Evolutionary conservation across 2,329 filamentous ascomycete genomes (phyloP).

Genomic region (Fusarium transvaalense): DNA sequence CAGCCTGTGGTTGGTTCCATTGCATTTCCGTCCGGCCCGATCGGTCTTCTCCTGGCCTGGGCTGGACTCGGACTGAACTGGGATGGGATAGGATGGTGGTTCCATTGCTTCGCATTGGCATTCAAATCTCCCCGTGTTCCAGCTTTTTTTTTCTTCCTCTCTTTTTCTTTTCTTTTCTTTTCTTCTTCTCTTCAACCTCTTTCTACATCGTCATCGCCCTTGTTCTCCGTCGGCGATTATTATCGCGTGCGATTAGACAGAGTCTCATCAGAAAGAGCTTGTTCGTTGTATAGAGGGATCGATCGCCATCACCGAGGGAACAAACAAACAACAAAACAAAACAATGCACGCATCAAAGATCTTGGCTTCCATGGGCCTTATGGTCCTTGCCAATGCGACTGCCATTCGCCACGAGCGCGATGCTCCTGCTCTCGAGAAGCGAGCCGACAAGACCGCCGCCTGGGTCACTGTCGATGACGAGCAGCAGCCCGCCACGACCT

Average conservation of each 20-base stretch:
- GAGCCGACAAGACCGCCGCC: conserved; percentile 56
- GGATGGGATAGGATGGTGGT: neutral
- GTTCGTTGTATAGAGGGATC: conserved; percentile 9
- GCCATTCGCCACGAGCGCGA: conserved; percentile 40
- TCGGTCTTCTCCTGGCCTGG: conserved; percentile 30
- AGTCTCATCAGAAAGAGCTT: conserved; percentile 17
- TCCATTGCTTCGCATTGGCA: conserved; percentile 15
- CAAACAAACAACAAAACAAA: conserved; percentile 20
- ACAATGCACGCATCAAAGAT: conserved; percentile 52
- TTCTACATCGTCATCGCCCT: conserved; percentile 21
- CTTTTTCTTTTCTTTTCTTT: neutral
- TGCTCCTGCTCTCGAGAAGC: conserved; percentile 39
- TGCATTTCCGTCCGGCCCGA: conserved; percentile 38
- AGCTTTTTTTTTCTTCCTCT: conserved; percentile 21
- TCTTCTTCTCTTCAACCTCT: conserved; percentile 9
- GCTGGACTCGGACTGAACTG: neutral
- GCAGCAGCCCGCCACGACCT: conserved; percentile 59
- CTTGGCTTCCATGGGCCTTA: conserved; percentile 50
- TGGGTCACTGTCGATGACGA: conserved; percentile 67
- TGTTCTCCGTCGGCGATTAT: conserved; percentile 32
- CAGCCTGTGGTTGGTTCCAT: conserved; percentile 42
- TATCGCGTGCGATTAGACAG: conserved; percentile 7
- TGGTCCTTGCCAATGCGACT: conserved; percentile 45
- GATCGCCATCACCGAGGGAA: conserved; percentile 6
- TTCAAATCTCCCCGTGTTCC: conserved; percentile 28